Evolutionary conservation across 2,329 filamentous ascomycete genomes (phyloP).

Genomic region (Aspergillus calidoustus): DNA sequence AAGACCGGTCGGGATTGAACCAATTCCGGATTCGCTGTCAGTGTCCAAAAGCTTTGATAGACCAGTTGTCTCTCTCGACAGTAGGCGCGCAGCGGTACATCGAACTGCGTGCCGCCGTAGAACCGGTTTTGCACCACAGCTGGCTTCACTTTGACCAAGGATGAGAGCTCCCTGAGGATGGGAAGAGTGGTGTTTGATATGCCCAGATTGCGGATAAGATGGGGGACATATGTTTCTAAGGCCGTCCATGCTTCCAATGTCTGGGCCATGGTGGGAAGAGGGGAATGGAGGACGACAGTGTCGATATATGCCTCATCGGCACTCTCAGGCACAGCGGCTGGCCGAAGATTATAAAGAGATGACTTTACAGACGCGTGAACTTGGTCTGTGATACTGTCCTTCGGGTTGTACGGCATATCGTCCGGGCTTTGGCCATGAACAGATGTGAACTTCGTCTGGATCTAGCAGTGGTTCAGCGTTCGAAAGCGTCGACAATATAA

Average conservation of each 20-base stretch:
- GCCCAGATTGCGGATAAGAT: conserved; percentile 68
- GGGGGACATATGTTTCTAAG: conserved; percentile 69
- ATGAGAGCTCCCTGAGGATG: conserved; percentile 57
- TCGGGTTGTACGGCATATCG: conserved; percentile 66
- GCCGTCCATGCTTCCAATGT: conserved; percentile 69
- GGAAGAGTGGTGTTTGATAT: conserved; percentile 74
- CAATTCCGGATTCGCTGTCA: conserved; percentile 62
- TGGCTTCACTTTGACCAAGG: conserved; percentile 55
- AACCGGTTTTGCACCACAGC: conserved; percentile 79
- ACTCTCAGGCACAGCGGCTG: conserved; percentile 27
- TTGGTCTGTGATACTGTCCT: conserved; percentile 64
- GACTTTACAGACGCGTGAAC: conserved; percentile 69
- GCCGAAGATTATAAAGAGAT: conserved; percentile 66
- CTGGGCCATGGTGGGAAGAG: conserved; percentile 54
- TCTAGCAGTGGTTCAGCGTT: conserved; percentile 43
- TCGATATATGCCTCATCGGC: conserved; percentile 59
- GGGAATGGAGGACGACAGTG: conserved; percentile 63
- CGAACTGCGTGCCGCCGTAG: conserved; percentile 62
- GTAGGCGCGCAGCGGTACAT: conserved; percentile 62
- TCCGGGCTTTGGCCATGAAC: conserved; percentile 63
- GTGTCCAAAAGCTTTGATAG: conserved; percentile 66
- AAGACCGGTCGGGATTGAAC: conserved; percentile 54
- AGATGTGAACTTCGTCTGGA: conserved; percentile 85
- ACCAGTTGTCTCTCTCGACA: conserved; percentile 58
- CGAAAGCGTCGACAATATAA: neutral